These are phyloP conservation scores for Lippia alba DNA, from an alignment of 305 asterid genomes.

Conservation along the genomic window DNA sequence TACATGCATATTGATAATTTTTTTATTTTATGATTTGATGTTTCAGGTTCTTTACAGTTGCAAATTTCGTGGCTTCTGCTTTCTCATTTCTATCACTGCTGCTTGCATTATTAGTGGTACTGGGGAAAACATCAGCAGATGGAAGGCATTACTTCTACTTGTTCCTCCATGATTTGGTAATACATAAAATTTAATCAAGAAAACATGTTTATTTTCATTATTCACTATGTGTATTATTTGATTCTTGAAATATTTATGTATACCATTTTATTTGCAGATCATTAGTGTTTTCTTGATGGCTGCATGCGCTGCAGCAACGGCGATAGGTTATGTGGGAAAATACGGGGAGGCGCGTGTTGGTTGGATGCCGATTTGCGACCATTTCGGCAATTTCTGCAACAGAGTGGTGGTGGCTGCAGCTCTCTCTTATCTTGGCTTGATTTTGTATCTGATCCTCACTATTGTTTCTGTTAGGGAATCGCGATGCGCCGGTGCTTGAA, in stretches of 20 bases:
- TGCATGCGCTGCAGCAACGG: slow-evolving; percentile 56
- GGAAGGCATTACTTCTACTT: slow-evolving; percentile 41
- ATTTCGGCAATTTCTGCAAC: slow-evolving; percentile 56
- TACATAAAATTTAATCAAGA: not conserved
- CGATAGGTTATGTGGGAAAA: slow-evolving; percentile 57
- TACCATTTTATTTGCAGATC: slow-evolving; percentile 31
- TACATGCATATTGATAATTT: not conserved
- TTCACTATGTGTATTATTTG: not conserved
- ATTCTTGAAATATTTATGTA: too few relatives aligned
- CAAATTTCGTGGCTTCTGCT: slow-evolving; percentile 46
- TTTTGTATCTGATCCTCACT: slow-evolving; percentile 48
- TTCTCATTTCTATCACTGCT: slow-evolving; percentile 43
- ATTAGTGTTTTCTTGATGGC: slow-evolving; percentile 47
- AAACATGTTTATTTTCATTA: not conserved
- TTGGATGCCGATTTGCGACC: slow-evolving; percentile 67
- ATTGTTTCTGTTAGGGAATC: slow-evolving; percentile 45
- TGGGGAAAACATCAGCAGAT: slow-evolving; percentile 29
- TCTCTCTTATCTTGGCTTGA: slow-evolving; percentile 38
- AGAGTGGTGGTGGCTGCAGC: slow-evolving; percentile 23
- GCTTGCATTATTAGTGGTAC: slow-evolving; percentile 11
- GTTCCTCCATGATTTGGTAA: slow-evolving; percentile 75
- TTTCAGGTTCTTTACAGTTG: slow-evolving; percentile 56
- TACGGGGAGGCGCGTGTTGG: slow-evolving; percentile 60
- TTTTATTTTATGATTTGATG: not conserved
- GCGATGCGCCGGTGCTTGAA: slow-evolving; percentile 15